phyloP scores from a whole-genome alignment of 1,284 basidiomycete genomes.

The Malassezia brasiliensis region DNA sequence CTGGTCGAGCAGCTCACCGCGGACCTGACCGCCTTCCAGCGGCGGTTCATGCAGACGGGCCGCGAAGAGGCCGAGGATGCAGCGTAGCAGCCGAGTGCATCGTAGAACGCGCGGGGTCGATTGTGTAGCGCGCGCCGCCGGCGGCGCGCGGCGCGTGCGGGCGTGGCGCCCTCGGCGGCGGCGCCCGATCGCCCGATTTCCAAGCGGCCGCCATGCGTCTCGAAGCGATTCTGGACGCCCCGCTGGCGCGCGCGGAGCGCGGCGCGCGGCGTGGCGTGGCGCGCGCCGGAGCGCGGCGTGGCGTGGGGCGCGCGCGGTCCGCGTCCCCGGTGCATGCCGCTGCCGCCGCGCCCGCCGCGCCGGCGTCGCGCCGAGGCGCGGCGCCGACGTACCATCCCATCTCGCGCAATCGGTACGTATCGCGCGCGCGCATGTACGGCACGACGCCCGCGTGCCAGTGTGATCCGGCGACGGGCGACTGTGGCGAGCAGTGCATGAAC shows the following conservation, averaged over 20 bases:
- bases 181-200: background rate
- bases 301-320: background rate
- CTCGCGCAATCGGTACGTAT: slow-evolving; percentile 28
- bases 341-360: slow-evolving; percentile 18
- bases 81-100: background rate
- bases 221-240: no score
- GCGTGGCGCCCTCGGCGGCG: no score
- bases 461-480: slow-evolving; percentile 21
- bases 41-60: slow-evolving; percentile 18
- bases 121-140: no score
- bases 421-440: slow-evolving; percentile 30
- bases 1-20: slow-evolving; percentile 41
- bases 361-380: slow-evolving; percentile 26
- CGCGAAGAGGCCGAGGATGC: background rate
- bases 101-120: no score
- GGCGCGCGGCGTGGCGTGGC: no score
- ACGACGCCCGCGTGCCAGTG: slow-evolving; percentile 35
- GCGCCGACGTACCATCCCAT: slow-evolving; percentile 31
- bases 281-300: no score
- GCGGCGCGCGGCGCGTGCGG: no score
- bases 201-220: no score
- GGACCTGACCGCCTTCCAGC: slow-evolving; percentile 40
- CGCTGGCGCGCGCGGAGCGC: no score
- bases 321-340: slow-evolving; percentile 16
- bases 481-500: slow-evolving; percentile 37